Evolutionary conservation across 1,284 basidiomycete genomes (phyloP), one percentile per base, ranked within the genome.

Genomic region (Boletus nobilissimus): DNA sequence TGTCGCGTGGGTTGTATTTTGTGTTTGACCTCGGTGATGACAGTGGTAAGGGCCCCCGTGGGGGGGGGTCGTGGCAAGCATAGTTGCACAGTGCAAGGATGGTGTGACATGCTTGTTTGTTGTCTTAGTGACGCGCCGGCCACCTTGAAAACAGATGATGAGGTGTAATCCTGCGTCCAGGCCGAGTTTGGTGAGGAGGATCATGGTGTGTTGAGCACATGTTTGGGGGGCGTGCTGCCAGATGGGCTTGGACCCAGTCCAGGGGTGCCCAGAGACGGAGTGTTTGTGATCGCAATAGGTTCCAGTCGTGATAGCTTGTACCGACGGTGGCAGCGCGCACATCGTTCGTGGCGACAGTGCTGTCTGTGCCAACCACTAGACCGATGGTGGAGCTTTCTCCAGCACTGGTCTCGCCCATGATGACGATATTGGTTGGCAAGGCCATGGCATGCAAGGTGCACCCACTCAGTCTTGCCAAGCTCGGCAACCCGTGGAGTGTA

Each of bases 211-310:
- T 72, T 80, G 29, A 80, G 36, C 19, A 83, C 83, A 11, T 74
- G 68, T 72, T 69, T 78, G 8, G 67, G 57, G 38, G 74, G 62
- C 19, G 72, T 67, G 39, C 60, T 72, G 43, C 84, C 84, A 3
- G 66, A 24, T 2, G 82, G 77, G 39, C 82, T 81, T 39, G 78
- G 76, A 14, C 82, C 67, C 32, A 84, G 72, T 16, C 83, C 83
- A 4, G 84, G 82, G 26, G 83, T 86, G 51, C 83, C 84, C 83
- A 84, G 51, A 84, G 77, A 64, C 83, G 84, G 36, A 84, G 85
- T 3, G 70, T 83, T 38, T 80, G 78, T 0, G 72, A 66, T 68
- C 81, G 57, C 72, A 76, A 65, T 60, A 81, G 71, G 22, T 76
- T 39, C 82, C 76, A 84, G 46, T 85, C 83, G 14, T 83, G 76